Conservation (phyloP, 768 basidiomycete genomes). For the Russula ochroleuca region DNA sequence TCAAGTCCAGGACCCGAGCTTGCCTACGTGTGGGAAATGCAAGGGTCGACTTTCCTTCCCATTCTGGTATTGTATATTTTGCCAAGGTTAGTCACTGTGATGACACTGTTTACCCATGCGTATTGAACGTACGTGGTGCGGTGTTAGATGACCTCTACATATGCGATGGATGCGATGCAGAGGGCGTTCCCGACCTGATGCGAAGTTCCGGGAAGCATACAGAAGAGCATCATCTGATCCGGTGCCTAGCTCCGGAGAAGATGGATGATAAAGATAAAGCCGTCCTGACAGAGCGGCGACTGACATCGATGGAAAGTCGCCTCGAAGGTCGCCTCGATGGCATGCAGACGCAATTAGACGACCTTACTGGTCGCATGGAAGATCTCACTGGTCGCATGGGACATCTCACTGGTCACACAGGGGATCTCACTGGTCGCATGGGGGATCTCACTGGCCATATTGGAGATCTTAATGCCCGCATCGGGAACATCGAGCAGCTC, state of each 20-base stretch:
- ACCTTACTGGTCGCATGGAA: background rate
- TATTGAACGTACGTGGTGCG: background rate
- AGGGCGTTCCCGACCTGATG: background rate
- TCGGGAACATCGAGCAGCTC: slow-evolving; percentile 8
- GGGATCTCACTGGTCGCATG: too few relatives aligned
- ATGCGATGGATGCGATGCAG: slow-evolving; percentile 26
- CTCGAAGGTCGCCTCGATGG: too few relatives aligned
- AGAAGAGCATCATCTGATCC: slow-evolving; percentile 14
- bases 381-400: too few relatives aligned
- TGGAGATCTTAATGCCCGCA: background rate
- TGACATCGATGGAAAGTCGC: slow-evolving; percentile 7
- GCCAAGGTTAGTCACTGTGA: slow-evolving; percentile 17
- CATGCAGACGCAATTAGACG: slow-evolving; percentile 9
- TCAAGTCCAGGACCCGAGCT: background rate
- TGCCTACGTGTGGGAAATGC: slow-evolving; percentile 30
- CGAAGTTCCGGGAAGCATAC: slow-evolving; percentile 10
- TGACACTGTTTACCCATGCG: background rate
- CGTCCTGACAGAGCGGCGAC: slow-evolving; percentile 4
- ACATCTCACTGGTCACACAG: too few relatives aligned
- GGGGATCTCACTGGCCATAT: too few relatives aligned
- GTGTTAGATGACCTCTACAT: slow-evolving; percentile 16
- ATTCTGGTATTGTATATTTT: slow-evolving; percentile 36
- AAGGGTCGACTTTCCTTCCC: slow-evolving; percentile 27
- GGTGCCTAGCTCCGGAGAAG: slow-evolving; percentile 3
- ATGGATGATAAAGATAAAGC: background rate